Base-by-base conservation (phyloP, 495 filamentous ascomycete species). In the Penicillium macrosclerotiorum region DNA sequence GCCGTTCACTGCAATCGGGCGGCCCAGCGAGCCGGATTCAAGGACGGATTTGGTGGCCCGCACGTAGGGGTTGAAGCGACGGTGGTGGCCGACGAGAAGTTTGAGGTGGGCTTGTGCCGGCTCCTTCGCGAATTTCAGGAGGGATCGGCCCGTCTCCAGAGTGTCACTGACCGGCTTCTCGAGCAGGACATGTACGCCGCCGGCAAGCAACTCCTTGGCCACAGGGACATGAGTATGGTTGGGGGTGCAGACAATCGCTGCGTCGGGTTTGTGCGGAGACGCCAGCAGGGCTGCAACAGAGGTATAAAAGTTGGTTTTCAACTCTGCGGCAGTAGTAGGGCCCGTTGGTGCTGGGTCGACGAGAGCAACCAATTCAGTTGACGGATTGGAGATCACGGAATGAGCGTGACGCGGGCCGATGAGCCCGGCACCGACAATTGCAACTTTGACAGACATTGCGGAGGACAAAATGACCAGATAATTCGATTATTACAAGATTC, bases 231-330 rank as follows among this genome's bases (percentile, higher is more conserved):
- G 80, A 1, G 74, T 77, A 54, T 74, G 63, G 47, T 82, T 84
- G 4, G 81, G 80, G 1, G 79, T 83, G 63, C 76, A 80, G 41
- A 83, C 69, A 19, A 82, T 77, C 12, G 79, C 79, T 24, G 76
- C 79, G 29, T 81, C 68, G 9, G 76, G 76, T 7, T 46, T 53
- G 23, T 57, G 41, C 3, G 45, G 7, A 17, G 69, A 68, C 13
- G 60, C 40, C 1, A 83, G 60, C 35, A 82, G 67, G 0, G 59
- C 61, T 11, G 59, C 25, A 5, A 80, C 54, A 9, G 73, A 69
- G 1, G 54, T 20, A 54, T 65, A 71, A 45, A 61, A 64, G 42
- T 45, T 52, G 8, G 64, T 67, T 16, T 59, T 41, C 1, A 72
- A 52, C 4, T 49, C 14, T 4, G 54, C 9, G 9, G 68, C 63